phyloP scores from a whole-genome alignment of 1,284 basidiomycete genomes.

The Malassezia brasiliensis region DNA sequence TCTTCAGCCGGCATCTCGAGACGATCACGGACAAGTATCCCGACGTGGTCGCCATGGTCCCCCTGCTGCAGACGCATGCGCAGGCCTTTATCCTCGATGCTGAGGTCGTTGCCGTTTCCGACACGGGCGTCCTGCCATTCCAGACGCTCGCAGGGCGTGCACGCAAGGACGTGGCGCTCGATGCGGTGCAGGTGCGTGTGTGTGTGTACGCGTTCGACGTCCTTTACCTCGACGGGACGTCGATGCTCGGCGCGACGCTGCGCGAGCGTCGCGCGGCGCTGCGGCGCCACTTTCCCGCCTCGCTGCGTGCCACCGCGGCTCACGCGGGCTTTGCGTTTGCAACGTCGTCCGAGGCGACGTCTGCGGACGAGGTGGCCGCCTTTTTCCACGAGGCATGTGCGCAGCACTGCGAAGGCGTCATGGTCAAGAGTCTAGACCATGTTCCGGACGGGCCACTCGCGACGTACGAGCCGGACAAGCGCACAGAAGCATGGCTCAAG shows the following conservation, averaged over 20 bases:
- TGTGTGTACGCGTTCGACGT: constrained; percentile 44
- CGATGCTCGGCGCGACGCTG: constrained; percentile 63
- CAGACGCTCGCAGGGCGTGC: constrained; percentile 35
- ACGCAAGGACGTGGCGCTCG: constrained; percentile 39
- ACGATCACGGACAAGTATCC: constrained; percentile 86
- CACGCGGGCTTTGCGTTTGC: constrained; percentile 68
- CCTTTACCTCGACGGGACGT: constrained; percentile 52
- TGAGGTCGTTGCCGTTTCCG: constrained; percentile 55
- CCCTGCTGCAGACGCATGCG: constrained; percentile 38
- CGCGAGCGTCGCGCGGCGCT: constrained; percentile 63
- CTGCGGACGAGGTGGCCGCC: constrained; percentile 58
- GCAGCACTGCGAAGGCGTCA: constrained; percentile 77
- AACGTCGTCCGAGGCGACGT: constrained; percentile 62
- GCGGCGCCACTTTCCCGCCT: constrained; percentile 51
- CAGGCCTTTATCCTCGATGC: constrained; percentile 73
- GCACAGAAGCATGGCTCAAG: constrained; percentile 49
- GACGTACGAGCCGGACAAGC: constrained; percentile 68
- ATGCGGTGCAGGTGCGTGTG: constrained; percentile 42
- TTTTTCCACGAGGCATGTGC: constrained; percentile 75
- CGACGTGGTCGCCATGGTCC: constrained; percentile 58
- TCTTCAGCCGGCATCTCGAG: constrained; percentile 82
- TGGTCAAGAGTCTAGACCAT: constrained; percentile 29
- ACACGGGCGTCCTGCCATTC: constrained; percentile 39
- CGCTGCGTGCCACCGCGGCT: constrained; percentile 49
- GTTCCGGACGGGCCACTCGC: constrained; percentile 54